A percentile compares a stretch with the other conserved stretches of the same genome.
phyloP scores from a whole-genome alignment of 768 basidiomycete species.

The Phanerochaete carnosa region DNA sequence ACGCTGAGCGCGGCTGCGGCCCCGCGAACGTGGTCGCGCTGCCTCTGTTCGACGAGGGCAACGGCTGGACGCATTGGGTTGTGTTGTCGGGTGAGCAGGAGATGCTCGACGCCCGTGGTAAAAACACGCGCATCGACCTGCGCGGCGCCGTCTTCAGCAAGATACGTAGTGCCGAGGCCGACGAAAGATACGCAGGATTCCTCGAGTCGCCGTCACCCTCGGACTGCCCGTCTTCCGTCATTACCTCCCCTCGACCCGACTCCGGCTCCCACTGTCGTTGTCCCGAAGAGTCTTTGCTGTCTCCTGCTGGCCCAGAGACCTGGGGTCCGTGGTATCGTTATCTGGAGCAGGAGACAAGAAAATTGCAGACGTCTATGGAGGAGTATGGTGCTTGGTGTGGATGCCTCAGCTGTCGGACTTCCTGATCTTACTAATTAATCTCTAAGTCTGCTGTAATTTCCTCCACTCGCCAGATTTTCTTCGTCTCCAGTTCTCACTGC shows the following conservation, averaged over 20 bases:
- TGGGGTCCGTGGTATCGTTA: conserved; percentile 8
- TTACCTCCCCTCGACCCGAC: background rate
- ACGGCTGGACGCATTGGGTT: conserved; percentile 15
- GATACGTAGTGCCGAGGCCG: conserved; percentile 11
- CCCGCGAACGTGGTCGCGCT: conserved; percentile 9
- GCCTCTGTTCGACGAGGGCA: conserved; percentile 13
- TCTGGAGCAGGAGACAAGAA: conserved; percentile 6
- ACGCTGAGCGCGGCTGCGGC: background rate
- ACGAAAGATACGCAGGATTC: conserved; percentile 9
- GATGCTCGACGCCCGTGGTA: conserved; percentile 1
- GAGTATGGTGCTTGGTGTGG: conserved; percentile 8
- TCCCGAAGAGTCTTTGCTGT: background rate
- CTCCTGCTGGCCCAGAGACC: background rate
- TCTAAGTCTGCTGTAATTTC: no score
- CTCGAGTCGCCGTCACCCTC: conserved; percentile 6
- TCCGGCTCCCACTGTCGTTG: background rate
- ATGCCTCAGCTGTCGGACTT: conserved; percentile 2
- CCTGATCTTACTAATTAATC: background rate
- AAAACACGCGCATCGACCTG: conserved; percentile 3
- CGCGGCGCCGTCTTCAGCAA: conserved; percentile 11
- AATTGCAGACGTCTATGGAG: conserved; percentile 9
- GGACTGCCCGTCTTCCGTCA: background rate
- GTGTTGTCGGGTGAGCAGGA: conserved; percentile 5
- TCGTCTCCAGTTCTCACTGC: background rate
- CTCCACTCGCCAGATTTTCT: no score